These are phyloP conservation scores for Hygrophorus pudorinus DNA, from an alignment of 768 basidiomycete species.

Conservation along the genomic window DNA sequence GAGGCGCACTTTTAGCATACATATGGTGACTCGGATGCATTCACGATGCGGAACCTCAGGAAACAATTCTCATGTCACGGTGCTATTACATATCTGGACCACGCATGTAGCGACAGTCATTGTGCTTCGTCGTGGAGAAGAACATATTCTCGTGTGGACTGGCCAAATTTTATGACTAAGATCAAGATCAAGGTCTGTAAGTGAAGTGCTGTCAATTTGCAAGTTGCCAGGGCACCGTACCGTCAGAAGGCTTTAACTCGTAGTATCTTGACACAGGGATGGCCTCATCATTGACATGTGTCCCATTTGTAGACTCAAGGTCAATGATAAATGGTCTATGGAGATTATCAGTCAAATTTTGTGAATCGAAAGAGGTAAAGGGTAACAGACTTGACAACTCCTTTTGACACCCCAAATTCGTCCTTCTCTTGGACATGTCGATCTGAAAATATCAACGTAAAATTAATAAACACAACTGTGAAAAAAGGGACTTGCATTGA, in stretches of 20 bases:
- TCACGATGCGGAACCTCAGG: no score
- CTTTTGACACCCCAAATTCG: constrained; percentile 73
- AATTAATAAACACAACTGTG: constrained; percentile 4
- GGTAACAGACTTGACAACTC: constrained; percentile 70
- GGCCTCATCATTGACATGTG: constrained; percentile 77
- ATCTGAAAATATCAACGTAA: constrained; percentile 30
- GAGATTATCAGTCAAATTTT: neutral
- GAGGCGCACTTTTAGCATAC: no score
- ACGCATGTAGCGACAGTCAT: constrained; percentile 13
- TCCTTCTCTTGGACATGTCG: constrained; percentile 81
- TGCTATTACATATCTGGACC: no score
- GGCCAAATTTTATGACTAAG: constrained; percentile 78
- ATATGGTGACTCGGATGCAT: no score
- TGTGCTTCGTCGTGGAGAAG: constrained; percentile 70
- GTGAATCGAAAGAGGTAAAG: neutral
- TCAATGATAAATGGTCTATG: constrained; percentile 92
- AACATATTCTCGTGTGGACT: constrained; percentile 76
- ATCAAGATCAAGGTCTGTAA: neutral
- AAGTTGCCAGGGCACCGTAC: constrained; percentile 31
- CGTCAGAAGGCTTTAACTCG: constrained; percentile 71
- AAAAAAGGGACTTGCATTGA: constrained; percentile 55
- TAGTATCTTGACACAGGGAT: constrained; percentile 85
- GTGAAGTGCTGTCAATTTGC: neutral
- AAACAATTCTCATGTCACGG: no score
- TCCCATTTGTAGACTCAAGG: constrained; percentile 96